Conservation (phyloP, 1,284 basidiomycete genomes). For the Sphagnurus paluster region DNA sequence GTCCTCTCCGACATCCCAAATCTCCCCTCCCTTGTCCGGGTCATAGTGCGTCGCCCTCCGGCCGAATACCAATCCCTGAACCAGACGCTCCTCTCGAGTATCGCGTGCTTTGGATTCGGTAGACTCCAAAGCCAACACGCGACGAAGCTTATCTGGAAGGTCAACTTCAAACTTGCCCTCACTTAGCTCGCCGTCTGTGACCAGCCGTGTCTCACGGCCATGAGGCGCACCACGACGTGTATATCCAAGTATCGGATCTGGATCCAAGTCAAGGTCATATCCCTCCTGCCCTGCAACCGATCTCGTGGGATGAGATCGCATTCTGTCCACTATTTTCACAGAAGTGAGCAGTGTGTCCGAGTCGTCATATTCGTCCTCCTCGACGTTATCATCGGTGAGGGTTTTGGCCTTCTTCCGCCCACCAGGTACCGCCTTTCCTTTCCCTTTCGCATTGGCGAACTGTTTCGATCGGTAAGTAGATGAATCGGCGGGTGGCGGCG, state of each 20-base stretch:
- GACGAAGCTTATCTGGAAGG: slow-evolving; percentile 65
- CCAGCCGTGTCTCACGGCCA: slow-evolving; percentile 14
- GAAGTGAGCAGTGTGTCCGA: slow-evolving; percentile 22
- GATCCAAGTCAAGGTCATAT: slow-evolving; percentile 39
- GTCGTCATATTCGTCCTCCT: slow-evolving; percentile 23
- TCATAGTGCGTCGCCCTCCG: slow-evolving; percentile 57
- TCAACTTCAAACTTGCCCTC: slow-evolving; percentile 48
- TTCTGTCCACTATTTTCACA: slow-evolving; percentile 33
- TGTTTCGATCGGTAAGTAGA: slow-evolving; percentile 25
- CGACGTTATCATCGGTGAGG: slow-evolving; percentile 21
- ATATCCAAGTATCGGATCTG: slow-evolving; percentile 41
- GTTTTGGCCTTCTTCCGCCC: slow-evolving; percentile 37
- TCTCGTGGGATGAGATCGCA: slow-evolving; percentile 23
- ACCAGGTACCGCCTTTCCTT: slow-evolving; percentile 39
- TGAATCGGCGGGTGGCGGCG: slow-evolving; percentile 50
- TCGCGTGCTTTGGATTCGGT: slow-evolving; percentile 36
- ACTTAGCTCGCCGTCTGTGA: slow-evolving; percentile 17
- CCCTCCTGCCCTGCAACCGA: slow-evolving; percentile 30
- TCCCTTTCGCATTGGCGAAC: slow-evolving; percentile 26
- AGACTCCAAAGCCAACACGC: slow-evolving; percentile 60
- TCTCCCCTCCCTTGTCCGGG: slow-evolving; percentile 61
- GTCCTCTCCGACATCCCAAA: slow-evolving; percentile 76
- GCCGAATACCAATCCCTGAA: slow-evolving; percentile 61
- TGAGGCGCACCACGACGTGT: slow-evolving; percentile 20
- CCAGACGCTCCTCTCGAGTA: slow-evolving; percentile 52